A percentile compares a stretch with the other conserved stretches of the same genome.
Evolutionary conservation across 306 rosid genomes (phyloP).

Genomic region (Cucurbita argyrosperma): DNA sequence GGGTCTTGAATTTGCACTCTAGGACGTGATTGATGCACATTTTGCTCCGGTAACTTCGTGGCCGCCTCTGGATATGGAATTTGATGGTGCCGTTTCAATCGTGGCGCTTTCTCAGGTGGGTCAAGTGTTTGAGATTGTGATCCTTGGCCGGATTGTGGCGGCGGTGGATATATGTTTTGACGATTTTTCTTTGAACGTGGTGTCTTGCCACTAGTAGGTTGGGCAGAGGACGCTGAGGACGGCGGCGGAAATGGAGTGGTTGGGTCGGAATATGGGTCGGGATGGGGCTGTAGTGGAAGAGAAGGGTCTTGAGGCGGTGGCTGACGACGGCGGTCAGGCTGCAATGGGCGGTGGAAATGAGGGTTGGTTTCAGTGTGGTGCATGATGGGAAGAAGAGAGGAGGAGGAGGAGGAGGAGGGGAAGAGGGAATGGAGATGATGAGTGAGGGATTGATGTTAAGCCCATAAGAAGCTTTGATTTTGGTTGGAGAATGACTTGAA

Average conservation of each 20-base stretch:
- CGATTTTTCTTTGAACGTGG: not conserved
- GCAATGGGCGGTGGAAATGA: conserved; percentile 34
- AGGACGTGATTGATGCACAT: not conserved
- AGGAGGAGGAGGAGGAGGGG: not conserved
- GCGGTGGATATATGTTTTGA: not conserved
- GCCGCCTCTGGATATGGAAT: not conserved
- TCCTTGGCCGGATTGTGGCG: not conserved
- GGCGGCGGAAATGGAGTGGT: not conserved
- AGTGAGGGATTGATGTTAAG: conserved; percentile 14
- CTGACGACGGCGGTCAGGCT: not conserved
- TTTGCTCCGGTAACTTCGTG: not conserved
- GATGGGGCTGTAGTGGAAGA: not conserved
- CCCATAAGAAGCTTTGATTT: conserved; percentile 12
- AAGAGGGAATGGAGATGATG: not conserved
- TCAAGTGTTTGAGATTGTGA: conserved; percentile 1
- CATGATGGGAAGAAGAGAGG: conserved; percentile 13
- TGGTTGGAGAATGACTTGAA: conserved; percentile 52
- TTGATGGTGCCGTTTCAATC: not conserved
- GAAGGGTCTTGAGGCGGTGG: not conserved
- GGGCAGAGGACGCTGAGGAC: not conserved
- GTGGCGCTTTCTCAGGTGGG: not conserved
- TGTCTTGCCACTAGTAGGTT: not conserved
- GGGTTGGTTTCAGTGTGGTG: conserved; percentile 48
- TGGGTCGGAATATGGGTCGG: not conserved
- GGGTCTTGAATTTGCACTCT: not conserved